Evolutionary conservation across 139 green algal species (phyloP).

Genomic region (Monoraphidium neglectum): DNA sequence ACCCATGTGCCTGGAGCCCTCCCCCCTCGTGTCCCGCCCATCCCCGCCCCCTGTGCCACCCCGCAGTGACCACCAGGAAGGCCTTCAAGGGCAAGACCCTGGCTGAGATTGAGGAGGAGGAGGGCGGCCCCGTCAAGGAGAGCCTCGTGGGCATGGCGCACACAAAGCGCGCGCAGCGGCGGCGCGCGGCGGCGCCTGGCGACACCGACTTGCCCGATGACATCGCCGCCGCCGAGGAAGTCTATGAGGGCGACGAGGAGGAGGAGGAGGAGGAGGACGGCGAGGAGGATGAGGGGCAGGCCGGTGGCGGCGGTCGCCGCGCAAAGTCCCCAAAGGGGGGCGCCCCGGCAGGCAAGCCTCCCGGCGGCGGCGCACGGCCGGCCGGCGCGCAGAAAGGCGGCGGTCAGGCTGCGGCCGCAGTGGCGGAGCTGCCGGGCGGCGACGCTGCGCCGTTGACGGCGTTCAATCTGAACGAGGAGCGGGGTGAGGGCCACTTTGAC

Average conservation of each 20-base stretch:
- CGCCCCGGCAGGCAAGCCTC: too few species aligned
- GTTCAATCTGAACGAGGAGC: constrained; percentile 80
- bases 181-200: constrained; percentile 25
- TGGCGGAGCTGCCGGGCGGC: constrained; percentile 60
- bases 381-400: background rate
- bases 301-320: too few species aligned
- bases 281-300: constrained; percentile 36
- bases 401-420: background rate
- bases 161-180: constrained; percentile 47
- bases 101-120: constrained; percentile 59
- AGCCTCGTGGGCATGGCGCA: constrained; percentile 66
- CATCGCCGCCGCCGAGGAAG: constrained; percentile 32
- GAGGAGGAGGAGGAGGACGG: constrained; percentile 15
- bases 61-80: background rate
- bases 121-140: constrained; percentile 72
- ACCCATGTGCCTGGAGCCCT: background rate
- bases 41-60: background rate
- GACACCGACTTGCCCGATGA: constrained; percentile 30
- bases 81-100: constrained; percentile 60
- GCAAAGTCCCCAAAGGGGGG: background rate
- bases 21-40: background rate
- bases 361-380: too few species aligned
- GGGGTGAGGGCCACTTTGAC: constrained; percentile 72
- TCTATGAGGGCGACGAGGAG: constrained; percentile 31
- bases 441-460: constrained; percentile 66